Evolutionary conservation across 2,329 filamentous ascomycete species (phyloP).

Genomic region (Claviceps sp.): DNA sequence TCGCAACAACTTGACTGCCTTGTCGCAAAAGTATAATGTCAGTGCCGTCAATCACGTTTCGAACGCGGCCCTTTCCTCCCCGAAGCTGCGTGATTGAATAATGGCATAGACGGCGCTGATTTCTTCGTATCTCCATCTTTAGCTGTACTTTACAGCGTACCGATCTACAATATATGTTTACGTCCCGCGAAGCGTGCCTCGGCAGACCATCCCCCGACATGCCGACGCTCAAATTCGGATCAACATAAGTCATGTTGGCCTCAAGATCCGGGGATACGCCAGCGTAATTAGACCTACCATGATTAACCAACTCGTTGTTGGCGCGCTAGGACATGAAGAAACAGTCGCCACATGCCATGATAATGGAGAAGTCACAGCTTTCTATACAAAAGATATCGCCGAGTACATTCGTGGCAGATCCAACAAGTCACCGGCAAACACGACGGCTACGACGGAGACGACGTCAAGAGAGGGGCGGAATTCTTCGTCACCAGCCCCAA

Average conservation of each 20-base stretch:
- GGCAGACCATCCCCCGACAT: slow-evolving; percentile 32
- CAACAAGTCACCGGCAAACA: not conserved
- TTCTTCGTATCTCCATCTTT: not conserved
- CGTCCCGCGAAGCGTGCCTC: slow-evolving; percentile 30
- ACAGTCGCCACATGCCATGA: slow-evolving; percentile 56
- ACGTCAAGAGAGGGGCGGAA: slow-evolving; percentile 4
- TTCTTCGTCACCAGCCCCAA: not conserved
- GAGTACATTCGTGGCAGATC: slow-evolving; percentile 24
- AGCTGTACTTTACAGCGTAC: slow-evolving; percentile 51
- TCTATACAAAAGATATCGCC: slow-evolving; percentile 44
- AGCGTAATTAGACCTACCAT: slow-evolving; percentile 40
- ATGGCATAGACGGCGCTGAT: slow-evolving; percentile 2
- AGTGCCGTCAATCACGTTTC: not conserved
- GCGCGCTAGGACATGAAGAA: slow-evolving; percentile 56
- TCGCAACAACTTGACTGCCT: slow-evolving; percentile 42
- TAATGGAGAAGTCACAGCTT: slow-evolving; percentile 62
- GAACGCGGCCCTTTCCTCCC: too few species aligned
- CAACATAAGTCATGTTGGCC: slow-evolving; percentile 26
- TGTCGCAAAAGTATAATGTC: slow-evolving; percentile 45
- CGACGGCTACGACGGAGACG: not conserved
- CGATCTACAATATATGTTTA: slow-evolving; percentile 44
- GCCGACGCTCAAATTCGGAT: slow-evolving; percentile 39
- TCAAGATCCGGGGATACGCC: slow-evolving; percentile 37
- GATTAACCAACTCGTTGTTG: slow-evolving; percentile 56
- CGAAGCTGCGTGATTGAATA: not conserved